Base-by-base conservation (phyloP, 2,329 filamentous ascomycete species). In the Nothomitra cinnamomea region DNA sequence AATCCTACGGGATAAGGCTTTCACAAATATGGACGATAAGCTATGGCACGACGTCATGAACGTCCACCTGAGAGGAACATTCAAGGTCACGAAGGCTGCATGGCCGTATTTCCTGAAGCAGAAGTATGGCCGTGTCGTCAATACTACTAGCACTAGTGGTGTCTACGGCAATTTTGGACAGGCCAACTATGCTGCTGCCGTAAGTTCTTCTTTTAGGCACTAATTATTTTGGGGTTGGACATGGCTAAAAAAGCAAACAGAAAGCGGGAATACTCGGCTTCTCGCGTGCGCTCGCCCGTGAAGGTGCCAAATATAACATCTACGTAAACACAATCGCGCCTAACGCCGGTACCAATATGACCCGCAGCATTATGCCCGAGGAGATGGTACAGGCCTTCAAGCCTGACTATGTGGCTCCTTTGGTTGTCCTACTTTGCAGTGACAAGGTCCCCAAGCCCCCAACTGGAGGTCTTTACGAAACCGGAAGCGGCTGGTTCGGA, bases 141-240 rank as follows among this genome's bases (percentile, higher is more conserved):
- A 98, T 77, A 98, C 92, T 49, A 92, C 92, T 41, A 94, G 87
- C 36, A 96, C 92, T 50, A 94, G 85, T 62, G 92, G 92, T 70
- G 94, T 98, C 69, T 98, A 98, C 67, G 92, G 92, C 61, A 98
- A 95, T 78, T 98, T 98, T 67, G 92, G 92, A 58, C 92, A 98
- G 71, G 87, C 90, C 63, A 98, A 98, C 77, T 98, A 98, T 69
- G 79, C 92, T 57, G 87, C 90, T 56, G 86, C 86, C 55, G 82
- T 85, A 77, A 72, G 81, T 75, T 40, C 1, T 35, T 10, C 53
- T 25, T 41, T 13, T 24, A 17, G 1, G n/a, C 19, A 10, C 19
- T 52, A 13, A 3, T 12, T 54, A 24, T 17, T n/a, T 51, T 17
- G n/a, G 63, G 48, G 19, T 19, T 19, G 35, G 63, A 53, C 32